Evolutionary conservation across 2,329 filamentous ascomycete species (phyloP).

Genomic region (Chaetomiaceae sp.): DNA sequence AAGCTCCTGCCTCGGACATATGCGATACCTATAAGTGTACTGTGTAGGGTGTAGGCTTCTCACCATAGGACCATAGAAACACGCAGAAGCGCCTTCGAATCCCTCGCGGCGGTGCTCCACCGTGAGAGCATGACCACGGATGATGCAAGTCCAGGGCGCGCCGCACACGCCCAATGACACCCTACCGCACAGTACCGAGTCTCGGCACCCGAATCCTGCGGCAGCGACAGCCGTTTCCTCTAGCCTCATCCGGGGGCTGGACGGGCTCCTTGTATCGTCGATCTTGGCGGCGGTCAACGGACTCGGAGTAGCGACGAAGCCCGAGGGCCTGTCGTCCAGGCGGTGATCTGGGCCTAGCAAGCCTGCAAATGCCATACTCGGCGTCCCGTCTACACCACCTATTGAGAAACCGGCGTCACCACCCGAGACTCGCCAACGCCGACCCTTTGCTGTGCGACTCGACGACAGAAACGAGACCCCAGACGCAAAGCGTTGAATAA

Average conservation of each 20-base stretch:
- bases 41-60: background rate
- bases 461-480: background rate
- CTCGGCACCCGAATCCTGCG: constrained; percentile 2
- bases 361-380: too few relatives aligned
- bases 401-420: too few relatives aligned
- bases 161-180: constrained; percentile 1
- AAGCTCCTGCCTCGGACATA: too few relatives aligned
- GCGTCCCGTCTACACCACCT: too few relatives aligned
- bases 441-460: too few relatives aligned
- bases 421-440: too few relatives aligned
- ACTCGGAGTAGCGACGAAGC: constrained; percentile 7
- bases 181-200: constrained; percentile 12
- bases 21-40: background rate
- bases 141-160: constrained; percentile 1
- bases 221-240: background rate
- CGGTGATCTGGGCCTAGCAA: too few relatives aligned
- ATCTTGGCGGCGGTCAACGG: constrained; percentile 8
- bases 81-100: constrained; percentile 1
- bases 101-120: background rate
- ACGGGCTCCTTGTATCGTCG: background rate
- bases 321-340: constrained; percentile 5
- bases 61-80: background rate
- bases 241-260: background rate
- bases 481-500: too few relatives aligned
- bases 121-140: background rate